Conservation (phyloP, 139 green algal species). For the Chlamydomonas sp. region DNA sequence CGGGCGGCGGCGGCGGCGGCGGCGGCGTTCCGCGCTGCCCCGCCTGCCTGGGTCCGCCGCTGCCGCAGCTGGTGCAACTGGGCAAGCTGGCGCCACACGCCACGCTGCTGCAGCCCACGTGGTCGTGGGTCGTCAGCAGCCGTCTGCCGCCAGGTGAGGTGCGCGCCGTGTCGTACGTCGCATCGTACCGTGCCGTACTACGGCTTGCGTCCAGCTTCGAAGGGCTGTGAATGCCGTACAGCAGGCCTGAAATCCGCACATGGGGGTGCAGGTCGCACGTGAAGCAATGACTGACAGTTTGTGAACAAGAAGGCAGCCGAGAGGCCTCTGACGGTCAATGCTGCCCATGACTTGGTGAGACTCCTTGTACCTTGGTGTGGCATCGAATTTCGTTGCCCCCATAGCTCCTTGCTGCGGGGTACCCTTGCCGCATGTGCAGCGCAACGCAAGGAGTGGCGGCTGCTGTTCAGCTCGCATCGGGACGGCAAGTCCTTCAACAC, state of each 20-base stretch:
- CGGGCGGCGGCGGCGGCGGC: not conserved
- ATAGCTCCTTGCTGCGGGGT: not conserved
- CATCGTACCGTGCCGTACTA: not conserved
- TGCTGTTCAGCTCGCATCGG: slow-evolving; percentile 62
- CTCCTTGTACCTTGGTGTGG: not conserved
- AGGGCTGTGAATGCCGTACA: too few species aligned
- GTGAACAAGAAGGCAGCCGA: too few species aligned
- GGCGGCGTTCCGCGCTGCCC: not conserved
- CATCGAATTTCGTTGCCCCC: not conserved
- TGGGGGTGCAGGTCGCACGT: too few species aligned
- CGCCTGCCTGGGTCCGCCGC: not conserved
- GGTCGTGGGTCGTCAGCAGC: slow-evolving; percentile 18
- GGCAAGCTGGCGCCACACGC: not conserved
- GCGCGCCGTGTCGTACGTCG: not conserved
- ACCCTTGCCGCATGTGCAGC: slow-evolving; percentile 4
- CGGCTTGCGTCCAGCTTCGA: not conserved
- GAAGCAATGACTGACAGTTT: too few species aligned
- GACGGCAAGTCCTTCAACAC: slow-evolving; percentile 73
- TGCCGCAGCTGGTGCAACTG: not conserved
- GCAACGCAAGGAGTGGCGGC: slow-evolving; percentile 57
- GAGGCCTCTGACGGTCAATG: too few species aligned
- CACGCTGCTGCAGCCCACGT: slow-evolving; percentile 34
- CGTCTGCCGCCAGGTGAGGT: slow-evolving; percentile 27
- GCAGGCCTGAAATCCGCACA: too few species aligned
- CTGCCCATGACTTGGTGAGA: not conserved